Base-by-base conservation (phyloP, 176 grass and related monocot species). In the Triticum turgidum region DNA sequence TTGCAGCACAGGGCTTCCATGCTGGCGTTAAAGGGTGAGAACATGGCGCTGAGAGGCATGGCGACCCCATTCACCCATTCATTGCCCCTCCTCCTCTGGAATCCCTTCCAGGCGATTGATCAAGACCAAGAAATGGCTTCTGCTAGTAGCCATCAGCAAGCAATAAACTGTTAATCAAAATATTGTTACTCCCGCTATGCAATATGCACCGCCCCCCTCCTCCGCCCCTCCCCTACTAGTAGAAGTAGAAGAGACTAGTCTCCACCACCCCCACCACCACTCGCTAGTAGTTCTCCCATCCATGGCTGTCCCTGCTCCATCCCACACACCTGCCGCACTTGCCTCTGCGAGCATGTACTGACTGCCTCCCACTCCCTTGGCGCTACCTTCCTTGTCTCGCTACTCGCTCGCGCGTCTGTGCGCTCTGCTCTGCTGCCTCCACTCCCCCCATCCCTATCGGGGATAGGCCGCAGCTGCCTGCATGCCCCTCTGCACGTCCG, bases 21-120 rank as follows among this genome's bases (percentile, higher is more conserved):
- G 87, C 27, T 76, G 81, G 61, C 72, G 84, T 47, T 87, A 83
- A 89, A 92, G 83, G 91, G 66, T 89, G 90, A 83, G 90, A 83
- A 80, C 90, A 86, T 90, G 89, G 80, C 84, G 58, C 84, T 83
- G 79, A 44, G 70, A 58, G 54, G 54, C 15, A 58, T 58, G 54
- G 18, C 54, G 1, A 39, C 45, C 45, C 12, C 45, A 13, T 14
- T 49, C 45, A 2, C 7, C 65, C 65, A 88, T 82, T 88, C 68
- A 78, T 86, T 73, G 71, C 24, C 63, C 32, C 54, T 21, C 54
- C 49, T 80, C 69, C 73, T 79, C 85, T 88, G 82, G 90, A 88
- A 92, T 92, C 88, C 82, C 70, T 94, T 85, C 84, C 85, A 86
- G 85, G 51, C 70, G 47, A 89, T 88, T 77, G 76, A 62, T 84